A percentile compares a stretch with the other conserved stretches of the same genome.
phyloP scores from a whole-genome alignment of 75 land plant species.

The Isoetes taiwanensis region DNA sequence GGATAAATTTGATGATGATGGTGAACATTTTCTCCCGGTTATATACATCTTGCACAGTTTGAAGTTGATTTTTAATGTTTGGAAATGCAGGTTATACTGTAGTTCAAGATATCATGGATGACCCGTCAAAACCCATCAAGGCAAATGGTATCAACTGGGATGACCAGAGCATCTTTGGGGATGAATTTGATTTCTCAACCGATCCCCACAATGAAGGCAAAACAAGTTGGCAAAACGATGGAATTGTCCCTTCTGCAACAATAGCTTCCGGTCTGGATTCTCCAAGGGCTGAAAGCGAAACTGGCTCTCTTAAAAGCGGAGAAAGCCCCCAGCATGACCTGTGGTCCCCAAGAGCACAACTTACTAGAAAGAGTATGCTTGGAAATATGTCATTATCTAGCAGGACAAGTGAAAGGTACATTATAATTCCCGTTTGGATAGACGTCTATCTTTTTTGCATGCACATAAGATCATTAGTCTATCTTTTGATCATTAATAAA shows the following conservation, averaged over 20 bases:
- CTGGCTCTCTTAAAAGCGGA: conserved; percentile 18
- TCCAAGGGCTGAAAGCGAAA: conserved; percentile 31
- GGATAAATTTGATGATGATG: conserved; percentile 96
- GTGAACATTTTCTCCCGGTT: conserved; percentile 19
- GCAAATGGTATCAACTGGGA: conserved; percentile 18
- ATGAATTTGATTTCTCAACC: conserved; percentile 20
- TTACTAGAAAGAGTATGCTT: conserved; percentile 17
- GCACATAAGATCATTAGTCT: neutral
- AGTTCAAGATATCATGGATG: conserved; percentile 39
- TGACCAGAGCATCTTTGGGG: conserved; percentile 11
- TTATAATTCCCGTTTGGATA: neutral
- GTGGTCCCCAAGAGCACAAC: conserved; percentile 13
- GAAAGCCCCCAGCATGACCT: conserved; percentile 35
- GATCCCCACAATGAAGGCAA: conserved; percentile 17
- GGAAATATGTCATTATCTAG: conserved; percentile 18
- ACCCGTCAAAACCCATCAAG: conserved; percentile 28
- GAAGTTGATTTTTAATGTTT: neutral
- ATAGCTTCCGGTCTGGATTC: conserved; percentile 29
- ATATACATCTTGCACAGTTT: neutral
- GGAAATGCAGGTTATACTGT: conserved; percentile 40
- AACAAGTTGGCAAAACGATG: no score
- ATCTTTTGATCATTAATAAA: no score
- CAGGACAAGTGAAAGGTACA: conserved; percentile 40
- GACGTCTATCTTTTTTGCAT: neutral
- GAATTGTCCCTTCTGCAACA: conserved; percentile 12